Base-by-base conservation (phyloP, 2,329 filamentous ascomycete species). In the Nothopassalora personata region DNA sequence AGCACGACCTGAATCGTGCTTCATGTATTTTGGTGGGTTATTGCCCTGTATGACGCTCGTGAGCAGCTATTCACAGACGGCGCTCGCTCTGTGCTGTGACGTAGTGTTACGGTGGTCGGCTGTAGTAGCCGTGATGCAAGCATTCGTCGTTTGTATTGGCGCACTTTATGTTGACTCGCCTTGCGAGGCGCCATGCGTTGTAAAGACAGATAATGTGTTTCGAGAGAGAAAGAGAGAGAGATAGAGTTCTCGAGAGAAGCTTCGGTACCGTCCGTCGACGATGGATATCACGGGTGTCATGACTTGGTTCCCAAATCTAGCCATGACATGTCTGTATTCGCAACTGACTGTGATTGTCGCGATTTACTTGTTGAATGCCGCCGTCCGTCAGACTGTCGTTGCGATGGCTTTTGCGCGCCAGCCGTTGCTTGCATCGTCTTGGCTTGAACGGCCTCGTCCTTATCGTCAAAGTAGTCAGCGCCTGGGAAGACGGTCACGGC, bases 311-410 rank as follows among this genome's bases (percentile, higher is more conserved):
- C 39, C 13, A 91, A 79, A 69, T 91, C 91, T 63, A 92, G 75
- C 89, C 89, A 92, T 74, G 87, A 90, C 86, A 91, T 89, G 72
- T 91, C 89, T 34, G 57, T 64, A 45, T 64, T 63, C 51, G 53
- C 51, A 6, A 2, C n/a, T 2, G 66, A 50, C 54, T 64, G 58
- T 51, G 81, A 77, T 73, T 76, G 79, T 18, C 49, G 49, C 23
- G 76, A 73, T 31, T 83, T 75, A 18, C 51, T 28, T 18, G 48
- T 30, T 3, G 47, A 56, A 13, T 54, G 53, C 27, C 34, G 53
- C 36, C 39, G 53, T 7, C 39, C 39, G 39, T 43, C 18, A n/a
- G 53, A 43, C 8, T 30, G 30, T 66, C 81, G 57, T 51, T 46
- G 48, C 11, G 27, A 13, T 49, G 45, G 50, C 49, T 46, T 13